These are phyloP conservation scores for Penicillium parvum DNA, from an alignment of 495 filamentous ascomycete species.

Conservation along the genomic window DNA sequence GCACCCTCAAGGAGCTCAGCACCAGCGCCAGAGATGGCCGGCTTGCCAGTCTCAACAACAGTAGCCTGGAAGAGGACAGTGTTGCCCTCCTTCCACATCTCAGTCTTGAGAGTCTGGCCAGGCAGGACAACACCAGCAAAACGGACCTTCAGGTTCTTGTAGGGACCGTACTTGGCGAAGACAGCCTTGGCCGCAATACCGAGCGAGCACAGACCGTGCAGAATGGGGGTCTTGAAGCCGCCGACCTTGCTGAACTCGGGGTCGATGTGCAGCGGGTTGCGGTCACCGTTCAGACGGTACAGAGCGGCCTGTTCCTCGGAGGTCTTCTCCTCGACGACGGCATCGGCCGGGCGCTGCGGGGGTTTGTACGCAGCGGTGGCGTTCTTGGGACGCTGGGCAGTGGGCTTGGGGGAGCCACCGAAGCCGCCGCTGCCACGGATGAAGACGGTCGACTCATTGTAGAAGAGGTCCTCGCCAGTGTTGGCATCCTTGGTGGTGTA, in stretches of 20 bases:
- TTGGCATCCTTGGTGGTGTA: conserved; percentile 73
- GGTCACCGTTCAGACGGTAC: conserved; percentile 91
- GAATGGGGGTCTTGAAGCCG: conserved; percentile 90
- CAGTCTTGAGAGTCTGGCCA: conserved; percentile 89
- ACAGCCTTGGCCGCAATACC: conserved; percentile 89
- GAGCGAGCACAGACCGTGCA: conserved; percentile 95
- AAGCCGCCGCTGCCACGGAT: conserved; percentile 91
- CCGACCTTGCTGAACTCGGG: conserved; percentile 91
- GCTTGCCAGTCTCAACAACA: conserved; percentile 94
- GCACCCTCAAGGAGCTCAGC: conserved; percentile 68
- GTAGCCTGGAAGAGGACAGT: conserved; percentile 88
- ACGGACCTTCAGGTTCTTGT: conserved; percentile 92
- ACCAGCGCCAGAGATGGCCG: conserved; percentile 82
- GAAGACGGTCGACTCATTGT: conserved; percentile 91
- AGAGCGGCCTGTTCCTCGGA: conserved; percentile 90
- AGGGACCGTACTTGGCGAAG: conserved; percentile 74
- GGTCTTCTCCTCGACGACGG: conserved; percentile 82
- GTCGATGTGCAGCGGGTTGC: conserved; percentile 93
- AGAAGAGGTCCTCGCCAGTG: conserved; percentile 87
- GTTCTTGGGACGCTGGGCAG: conserved; percentile 62
- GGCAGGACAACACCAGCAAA: conserved; percentile 92
- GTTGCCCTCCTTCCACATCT: conserved; percentile 97
- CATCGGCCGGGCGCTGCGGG: conserved; percentile 72
- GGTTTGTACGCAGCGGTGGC: conserved; percentile 74
- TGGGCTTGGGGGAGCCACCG: conserved; percentile 75